Base-by-base conservation (phyloP, 169 alveolate species). In the Theileria parva region DNA sequence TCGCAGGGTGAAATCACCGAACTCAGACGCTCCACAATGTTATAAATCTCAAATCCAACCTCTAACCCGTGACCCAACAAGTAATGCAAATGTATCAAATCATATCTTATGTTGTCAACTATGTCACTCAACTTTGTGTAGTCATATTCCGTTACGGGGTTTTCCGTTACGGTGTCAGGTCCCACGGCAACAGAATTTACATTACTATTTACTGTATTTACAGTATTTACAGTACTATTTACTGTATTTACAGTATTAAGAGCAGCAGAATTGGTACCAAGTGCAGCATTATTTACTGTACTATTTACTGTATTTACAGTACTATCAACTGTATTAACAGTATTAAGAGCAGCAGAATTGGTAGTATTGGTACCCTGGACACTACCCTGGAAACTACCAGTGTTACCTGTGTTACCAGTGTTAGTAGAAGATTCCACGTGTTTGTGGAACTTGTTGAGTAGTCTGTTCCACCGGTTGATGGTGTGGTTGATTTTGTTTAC, bases 81-180 rank as follows among this genome's bases (percentile, higher is more conserved):
- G 15, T 92, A 72, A 48, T 91, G 96, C 72, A 91, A 93, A 85
- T 94, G 97, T 15, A 93, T 92, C 17, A 94, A 81, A 79, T 94
- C 97, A 74, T 88, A 94, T 39, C 95, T 79, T 5, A 92, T 64
- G 74, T 92, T 92, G 72, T 94, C 97, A 53, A 89, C 90, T 27
- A 94, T 86, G 27, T 94, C 97, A 15, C 96, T 94, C 8, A 94
- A 80, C 81, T 89, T 89, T 25, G 95, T 88, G 23, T 92, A 91
- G 63, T 94, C 96, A 73, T 88, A 94, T 70, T 63, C 63, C 39
- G 27, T 85, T 87, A 79, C 71, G 77, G 70, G 69, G 77, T 51
- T 69, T 83, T 59, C 13, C 74, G 48, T 37, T 44, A 44, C 53
- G 53, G 53, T 44, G 53, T 0, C 0, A 11, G 53, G 53, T 44